Conservation (phyloP, 1,284 basidiomycete species). For the Trichosporon inkin region DNA sequence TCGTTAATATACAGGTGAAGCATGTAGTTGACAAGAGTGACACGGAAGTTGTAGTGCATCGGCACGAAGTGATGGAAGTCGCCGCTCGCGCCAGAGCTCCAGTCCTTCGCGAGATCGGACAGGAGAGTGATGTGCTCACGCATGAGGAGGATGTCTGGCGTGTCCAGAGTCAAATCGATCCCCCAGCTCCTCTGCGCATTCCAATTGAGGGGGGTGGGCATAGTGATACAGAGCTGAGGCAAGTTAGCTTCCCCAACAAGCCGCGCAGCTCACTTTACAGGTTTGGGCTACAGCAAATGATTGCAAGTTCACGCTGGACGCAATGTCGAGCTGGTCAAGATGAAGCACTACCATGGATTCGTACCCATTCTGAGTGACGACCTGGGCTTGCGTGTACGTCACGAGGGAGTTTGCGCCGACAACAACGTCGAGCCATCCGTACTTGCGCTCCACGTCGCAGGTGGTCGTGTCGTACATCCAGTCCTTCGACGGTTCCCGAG, state of each 20-base stretch:
- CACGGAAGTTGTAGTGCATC: constrained; percentile 65
- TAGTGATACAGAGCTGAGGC: constrained; percentile 44
- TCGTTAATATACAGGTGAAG: constrained; percentile 85
- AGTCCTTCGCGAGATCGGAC: constrained; percentile 81
- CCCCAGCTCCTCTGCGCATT: constrained; percentile 67
- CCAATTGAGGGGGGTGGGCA: constrained; percentile 55
- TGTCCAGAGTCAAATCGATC: constrained; percentile 64
- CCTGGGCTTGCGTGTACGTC: constrained; percentile 75
- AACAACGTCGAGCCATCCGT: constrained; percentile 64
- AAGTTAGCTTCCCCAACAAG: constrained; percentile 1
- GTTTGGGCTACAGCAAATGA: constrained; percentile 68
- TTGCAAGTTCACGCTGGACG: constrained; percentile 81
- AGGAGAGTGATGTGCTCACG: constrained; percentile 91
- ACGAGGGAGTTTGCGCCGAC: constrained; percentile 77
- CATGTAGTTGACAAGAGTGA: constrained; percentile 69
- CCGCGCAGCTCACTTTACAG: constrained; percentile 53
- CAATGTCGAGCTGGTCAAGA: constrained; percentile 70
- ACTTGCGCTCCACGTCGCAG: constrained; percentile 55
- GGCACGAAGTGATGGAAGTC: constrained; percentile 79
- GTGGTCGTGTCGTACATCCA: constrained; percentile 35
- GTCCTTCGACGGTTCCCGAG: constrained; percentile 63
- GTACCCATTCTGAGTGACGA: constrained; percentile 67
- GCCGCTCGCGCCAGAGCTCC: constrained; percentile 71
- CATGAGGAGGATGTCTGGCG: constrained; percentile 69
- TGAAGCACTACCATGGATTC: constrained; percentile 72